Conservation (phyloP, 1,139 yeast genomes). For the Yamadazyma epiphylla region DNA sequence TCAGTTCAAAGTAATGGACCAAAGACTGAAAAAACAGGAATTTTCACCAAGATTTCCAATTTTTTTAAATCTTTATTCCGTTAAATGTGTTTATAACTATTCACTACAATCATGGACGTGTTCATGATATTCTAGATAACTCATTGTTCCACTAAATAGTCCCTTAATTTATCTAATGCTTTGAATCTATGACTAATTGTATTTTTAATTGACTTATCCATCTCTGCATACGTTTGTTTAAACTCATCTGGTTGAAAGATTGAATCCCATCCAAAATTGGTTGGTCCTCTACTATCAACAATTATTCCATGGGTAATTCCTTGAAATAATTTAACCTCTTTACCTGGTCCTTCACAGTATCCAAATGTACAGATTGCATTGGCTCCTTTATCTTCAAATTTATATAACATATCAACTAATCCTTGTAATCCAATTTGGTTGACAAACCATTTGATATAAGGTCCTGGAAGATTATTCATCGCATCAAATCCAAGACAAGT, state of each 20-base stretch:
- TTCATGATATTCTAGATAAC: slow-evolving; percentile 1
- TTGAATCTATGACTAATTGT: slow-evolving; percentile 79
- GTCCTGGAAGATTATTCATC: slow-evolving; percentile 84
- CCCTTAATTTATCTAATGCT: slow-evolving; percentile 72
- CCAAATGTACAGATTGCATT: slow-evolving; percentile 92
- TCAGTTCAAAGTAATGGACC: slow-evolving; percentile 23
- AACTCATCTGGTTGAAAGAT: slow-evolving; percentile 76
- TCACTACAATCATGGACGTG: slow-evolving; percentile 12
- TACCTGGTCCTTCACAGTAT: slow-evolving; percentile 78
- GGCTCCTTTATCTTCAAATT: slow-evolving; percentile 82
- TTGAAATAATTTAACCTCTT: slow-evolving; percentile 69
- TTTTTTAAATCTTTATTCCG: slow-evolving; percentile 16
- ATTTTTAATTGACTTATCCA: slow-evolving; percentile 75
- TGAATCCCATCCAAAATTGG: slow-evolving; percentile 93
- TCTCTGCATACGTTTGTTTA: slow-evolving; percentile 83
- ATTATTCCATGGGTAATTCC: slow-evolving; percentile 81
- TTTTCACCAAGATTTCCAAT: slow-evolving; percentile 29
- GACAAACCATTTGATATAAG: slow-evolving; percentile 86
- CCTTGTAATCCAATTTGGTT: slow-evolving; percentile 68
- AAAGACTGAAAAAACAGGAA: slow-evolving; percentile 20
- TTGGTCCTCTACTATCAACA: slow-evolving; percentile 73
- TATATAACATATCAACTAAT: slow-evolving; percentile 69
- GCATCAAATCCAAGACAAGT: slow-evolving; percentile 87
- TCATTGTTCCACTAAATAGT: slow-evolving; percentile 34
- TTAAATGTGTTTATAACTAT: slow-evolving; percentile 1